Conservation (phyloP, 495 filamentous ascomycete genomes). For the Daldinia grandis region DNA sequence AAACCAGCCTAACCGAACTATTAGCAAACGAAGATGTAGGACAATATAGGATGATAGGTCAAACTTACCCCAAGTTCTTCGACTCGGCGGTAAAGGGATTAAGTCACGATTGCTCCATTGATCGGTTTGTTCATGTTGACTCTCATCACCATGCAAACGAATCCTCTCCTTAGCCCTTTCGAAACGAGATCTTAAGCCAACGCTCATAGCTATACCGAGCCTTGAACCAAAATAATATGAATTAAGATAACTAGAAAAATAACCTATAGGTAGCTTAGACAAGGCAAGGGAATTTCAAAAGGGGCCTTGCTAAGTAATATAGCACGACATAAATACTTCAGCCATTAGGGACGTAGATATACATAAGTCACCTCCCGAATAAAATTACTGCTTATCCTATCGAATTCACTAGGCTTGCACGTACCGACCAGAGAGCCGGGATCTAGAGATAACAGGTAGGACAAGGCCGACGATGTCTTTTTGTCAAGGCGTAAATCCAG, state of each 20-base stretch:
- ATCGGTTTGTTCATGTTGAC: slow-evolving; percentile 40
- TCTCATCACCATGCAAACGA: slow-evolving; percentile 40
- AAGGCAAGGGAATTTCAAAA: not conserved
- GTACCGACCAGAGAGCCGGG: not conserved
- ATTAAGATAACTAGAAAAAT: no score
- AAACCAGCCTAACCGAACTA: slow-evolving; percentile 37
- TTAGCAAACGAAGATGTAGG: not conserved
- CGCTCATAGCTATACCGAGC: slow-evolving; percentile 12
- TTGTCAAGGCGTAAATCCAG: not conserved
- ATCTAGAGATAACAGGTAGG: slow-evolving; percentile 28
- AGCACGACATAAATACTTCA: not conserved
- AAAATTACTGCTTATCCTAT: not conserved
- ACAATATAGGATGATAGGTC: not conserved
- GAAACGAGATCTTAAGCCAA: slow-evolving; percentile 36
- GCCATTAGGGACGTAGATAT: slow-evolving; percentile 4
- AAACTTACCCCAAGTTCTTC: slow-evolving; percentile 47
- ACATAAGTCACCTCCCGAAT: slow-evolving; percentile 13
- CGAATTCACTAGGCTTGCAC: not conserved
- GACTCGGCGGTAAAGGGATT: slow-evolving; percentile 45
- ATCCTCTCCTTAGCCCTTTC: slow-evolving; percentile 35
- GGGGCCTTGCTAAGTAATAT: slow-evolving; percentile 17
- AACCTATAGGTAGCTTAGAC: no score
- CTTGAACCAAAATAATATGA: not conserved
- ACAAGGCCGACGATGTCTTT: not conserved
- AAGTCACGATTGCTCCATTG: slow-evolving; percentile 47